Evolutionary conservation across 2,329 filamentous ascomycete species (phyloP), one percentile per base, ranked within the genome.

Genomic region (Aspergillus sp.): DNA sequence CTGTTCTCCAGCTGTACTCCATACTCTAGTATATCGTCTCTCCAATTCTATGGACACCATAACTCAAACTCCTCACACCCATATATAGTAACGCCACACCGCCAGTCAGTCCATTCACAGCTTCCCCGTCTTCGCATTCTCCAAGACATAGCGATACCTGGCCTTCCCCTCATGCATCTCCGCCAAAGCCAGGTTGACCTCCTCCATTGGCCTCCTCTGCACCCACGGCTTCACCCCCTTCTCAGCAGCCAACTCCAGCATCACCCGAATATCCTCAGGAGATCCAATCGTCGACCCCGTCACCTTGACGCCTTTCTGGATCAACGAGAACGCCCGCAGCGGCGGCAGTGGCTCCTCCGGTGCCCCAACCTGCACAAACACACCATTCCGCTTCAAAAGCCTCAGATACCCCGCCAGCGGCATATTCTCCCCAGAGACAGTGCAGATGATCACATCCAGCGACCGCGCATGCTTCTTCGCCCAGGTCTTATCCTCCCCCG

Each of bases 331-430:
- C 6, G 83, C 83, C 62, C 76, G 79, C 64, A 89, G 78, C 2
- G 75, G 73, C 4, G 84, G 85, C 33, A 78, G 59, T 15, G 73
- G 71, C 56, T 82, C 80, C 66, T 91, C 88, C 0, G 88, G 88
- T 1, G 83, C 83, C 27, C 87, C 88, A 49, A 91, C 80, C 72
- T 89, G 85, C 56, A 89, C 81, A 64, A 89, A 86, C 13, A 78
- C 79, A 5, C 88, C 87, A 49, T 84, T 80, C 15, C 79, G 73
- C 58, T 81, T 79, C 34, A 90, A 76, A 8, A 91, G 77, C 13
- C 74, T 66, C 56, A 91, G 76, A 71, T 90, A 90, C 47, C 83
- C 74, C 51, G 74, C 70, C 22, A 90, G 68, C 0, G 87, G 87
- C 86, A 90, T 88, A 55, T 84, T 79, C 2, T 81, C 78, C 1